phyloP scores from a whole-genome alignment of 1,284 basidiomycete genomes.

The Coniferiporia sulphurascens region DNA sequence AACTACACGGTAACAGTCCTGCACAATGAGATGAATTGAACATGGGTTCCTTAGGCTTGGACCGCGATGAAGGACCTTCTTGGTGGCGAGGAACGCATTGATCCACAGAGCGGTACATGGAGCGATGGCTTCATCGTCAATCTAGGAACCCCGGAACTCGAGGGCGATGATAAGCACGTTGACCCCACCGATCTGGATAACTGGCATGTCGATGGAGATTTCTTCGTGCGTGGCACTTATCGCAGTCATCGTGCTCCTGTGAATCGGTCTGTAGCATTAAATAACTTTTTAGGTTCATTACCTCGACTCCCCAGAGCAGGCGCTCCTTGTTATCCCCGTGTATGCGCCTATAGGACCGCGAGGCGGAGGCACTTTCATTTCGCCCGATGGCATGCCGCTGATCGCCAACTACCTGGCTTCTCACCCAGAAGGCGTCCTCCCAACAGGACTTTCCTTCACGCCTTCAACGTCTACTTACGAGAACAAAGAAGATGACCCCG shows the following conservation, averaged over 20 bases:
- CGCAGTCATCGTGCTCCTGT: background rate
- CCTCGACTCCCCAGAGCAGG: constrained; percentile 59
- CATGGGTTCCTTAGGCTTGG: constrained; percentile 40
- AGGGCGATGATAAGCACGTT: constrained; percentile 28
- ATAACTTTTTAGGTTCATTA: constrained; percentile 41
- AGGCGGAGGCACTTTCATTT: constrained; percentile 55
- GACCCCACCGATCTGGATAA: constrained; percentile 45
- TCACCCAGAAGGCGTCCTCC: constrained; percentile 52
- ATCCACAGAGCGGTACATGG: constrained; percentile 43
- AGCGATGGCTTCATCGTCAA: constrained; percentile 59
- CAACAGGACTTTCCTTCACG: constrained; percentile 40
- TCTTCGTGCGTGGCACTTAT: constrained; percentile 37
- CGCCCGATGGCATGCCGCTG: constrained; percentile 45
- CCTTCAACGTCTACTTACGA: constrained; percentile 37
- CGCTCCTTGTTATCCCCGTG: constrained; percentile 53
- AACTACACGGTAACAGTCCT: background rate
- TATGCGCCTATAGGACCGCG: constrained; percentile 47
- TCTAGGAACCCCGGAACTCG: constrained; percentile 43
- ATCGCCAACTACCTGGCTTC: constrained; percentile 49
- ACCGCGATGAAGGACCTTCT: constrained; percentile 53
- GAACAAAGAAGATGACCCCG: constrained; percentile 36
- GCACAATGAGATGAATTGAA: background rate
- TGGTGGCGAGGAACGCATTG: constrained; percentile 52
- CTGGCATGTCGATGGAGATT: constrained; percentile 65
- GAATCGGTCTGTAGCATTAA: background rate